A percentile compares a stretch with the other conserved stretches of the same genome.
Conservation (phyloP, 2,329 filamentous ascomycete genomes). For the Colletotrichum nymphaeae region DNA sequence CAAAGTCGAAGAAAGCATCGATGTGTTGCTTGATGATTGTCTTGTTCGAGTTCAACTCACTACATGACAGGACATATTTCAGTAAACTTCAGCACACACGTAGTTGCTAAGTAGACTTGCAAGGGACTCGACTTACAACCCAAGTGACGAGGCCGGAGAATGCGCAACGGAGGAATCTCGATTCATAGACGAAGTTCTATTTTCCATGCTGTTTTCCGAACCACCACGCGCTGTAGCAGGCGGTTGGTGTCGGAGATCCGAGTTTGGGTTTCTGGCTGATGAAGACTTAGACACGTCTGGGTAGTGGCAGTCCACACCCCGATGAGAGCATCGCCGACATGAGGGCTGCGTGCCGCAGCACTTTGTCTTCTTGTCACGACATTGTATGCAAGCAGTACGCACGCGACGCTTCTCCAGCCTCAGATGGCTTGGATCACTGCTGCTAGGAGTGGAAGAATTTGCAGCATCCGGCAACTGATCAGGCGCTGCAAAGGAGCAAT, state of each 20-base stretch:
- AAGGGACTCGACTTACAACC: neutral
- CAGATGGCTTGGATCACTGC: slow-evolving; percentile 7
- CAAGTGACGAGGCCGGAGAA: slow-evolving; percentile 7
- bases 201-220: neutral
- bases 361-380: slow-evolving; percentile 30
- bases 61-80: neutral
- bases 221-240: neutral
- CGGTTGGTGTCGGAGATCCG: neutral
- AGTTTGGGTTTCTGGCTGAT: neutral
- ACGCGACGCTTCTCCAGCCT: slow-evolving; percentile 29
- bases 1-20: slow-evolving; percentile 29
- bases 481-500: slow-evolving; percentile 24
- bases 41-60: slow-evolving; percentile 22
- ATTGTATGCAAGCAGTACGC: slow-evolving; percentile 26
- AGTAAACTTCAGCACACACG: neutral
- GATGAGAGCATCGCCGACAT: slow-evolving; percentile 16
- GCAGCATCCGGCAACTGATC: neutral
- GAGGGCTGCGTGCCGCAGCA: slow-evolving; percentile 26
- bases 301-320: slow-evolving; percentile 21
- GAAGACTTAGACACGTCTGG: neutral
- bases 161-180: neutral
- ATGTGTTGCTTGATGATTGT: slow-evolving; percentile 31
- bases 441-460: neutral
- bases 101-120: neutral
- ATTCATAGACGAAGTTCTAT: neutral